Evolutionary conservation across 345 rosid species (phyloP).

Genomic region (Euphorbia lathyris): DNA sequence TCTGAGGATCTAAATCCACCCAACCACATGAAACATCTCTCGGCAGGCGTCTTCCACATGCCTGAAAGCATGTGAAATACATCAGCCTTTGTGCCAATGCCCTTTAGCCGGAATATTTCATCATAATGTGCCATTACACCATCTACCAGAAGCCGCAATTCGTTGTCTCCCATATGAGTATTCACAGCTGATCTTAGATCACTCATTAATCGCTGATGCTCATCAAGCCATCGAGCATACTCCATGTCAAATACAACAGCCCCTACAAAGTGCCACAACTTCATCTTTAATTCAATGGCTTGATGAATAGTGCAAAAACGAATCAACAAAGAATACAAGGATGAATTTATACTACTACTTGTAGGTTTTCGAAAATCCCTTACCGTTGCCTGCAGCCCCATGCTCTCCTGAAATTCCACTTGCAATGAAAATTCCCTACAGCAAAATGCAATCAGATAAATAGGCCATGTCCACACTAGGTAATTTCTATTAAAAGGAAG

Average conservation of each 20-base stretch:
- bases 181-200: conserved; percentile 71
- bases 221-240: conserved; percentile 84
- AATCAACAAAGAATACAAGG: not conserved
- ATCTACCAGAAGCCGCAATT: conserved; percentile 64
- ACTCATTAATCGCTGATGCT: conserved; percentile 66
- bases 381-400: conserved; percentile 52
- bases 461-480: not conserved
- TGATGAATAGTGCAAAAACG: not conserved
- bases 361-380: conserved; percentile 8
- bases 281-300: not conserved
- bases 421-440: conserved; percentile 52
- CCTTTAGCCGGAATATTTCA: conserved; percentile 68
- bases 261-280: conserved; percentile 36
- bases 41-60: conserved; percentile 94
- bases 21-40: conserved; percentile 95
- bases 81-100: conserved; percentile 70
- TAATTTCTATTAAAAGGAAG: not conserved
- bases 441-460: conserved; percentile 1
- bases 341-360: not conserved
- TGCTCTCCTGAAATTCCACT: conserved; percentile 49
- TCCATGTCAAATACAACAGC: conserved; percentile 78
- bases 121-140: conserved; percentile 77
- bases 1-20: conserved; percentile 96
- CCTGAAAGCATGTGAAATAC: conserved; percentile 97
- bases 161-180: conserved; percentile 58